phyloP scores from a whole-genome alignment of 2,329 filamentous ascomycete genomes.

The Emmonsia crescens region DNA sequence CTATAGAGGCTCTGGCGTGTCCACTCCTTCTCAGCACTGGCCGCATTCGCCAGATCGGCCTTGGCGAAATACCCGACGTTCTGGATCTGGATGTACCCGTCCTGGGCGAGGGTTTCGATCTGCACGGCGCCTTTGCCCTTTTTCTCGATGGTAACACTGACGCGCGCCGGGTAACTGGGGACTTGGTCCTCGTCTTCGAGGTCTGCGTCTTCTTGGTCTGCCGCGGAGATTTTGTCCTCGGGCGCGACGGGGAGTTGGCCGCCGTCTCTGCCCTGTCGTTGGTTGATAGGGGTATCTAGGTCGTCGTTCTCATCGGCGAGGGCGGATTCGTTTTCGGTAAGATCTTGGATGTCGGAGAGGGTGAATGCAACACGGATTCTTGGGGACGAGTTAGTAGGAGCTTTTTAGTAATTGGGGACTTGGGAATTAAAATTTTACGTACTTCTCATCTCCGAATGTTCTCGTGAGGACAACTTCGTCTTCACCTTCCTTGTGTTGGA shows the following conservation, averaged over 20 bases:
- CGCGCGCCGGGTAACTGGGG: constrained; percentile 62
- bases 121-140: constrained; percentile 71
- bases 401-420: not conserved
- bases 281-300: constrained; percentile 47
- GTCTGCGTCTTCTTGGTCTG: constrained; percentile 48
- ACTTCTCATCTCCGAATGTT: constrained; percentile 81
- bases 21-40: constrained; percentile 66
- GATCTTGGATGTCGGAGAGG: constrained; percentile 67
- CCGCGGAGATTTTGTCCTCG: constrained; percentile 46
- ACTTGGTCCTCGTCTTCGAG: constrained; percentile 40
- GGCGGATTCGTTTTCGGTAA: constrained; percentile 47
- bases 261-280: constrained; percentile 37
- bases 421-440: constrained; percentile 25
- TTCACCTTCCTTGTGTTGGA: constrained; percentile 67
- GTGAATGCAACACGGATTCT: constrained; percentile 75
- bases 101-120: constrained; percentile 76
- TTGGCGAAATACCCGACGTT: constrained; percentile 83
- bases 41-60: constrained; percentile 62
- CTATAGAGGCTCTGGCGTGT: constrained; percentile 69
- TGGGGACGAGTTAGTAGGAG: not conserved
- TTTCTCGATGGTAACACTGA: constrained; percentile 85
- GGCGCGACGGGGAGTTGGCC: constrained; percentile 46
- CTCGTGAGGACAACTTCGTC: constrained; percentile 81
- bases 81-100: constrained; percentile 77
- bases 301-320: constrained; percentile 47